phyloP scores from a whole-genome alignment of 495 filamentous ascomycete genomes.

The Tirmania nivea region DNA sequence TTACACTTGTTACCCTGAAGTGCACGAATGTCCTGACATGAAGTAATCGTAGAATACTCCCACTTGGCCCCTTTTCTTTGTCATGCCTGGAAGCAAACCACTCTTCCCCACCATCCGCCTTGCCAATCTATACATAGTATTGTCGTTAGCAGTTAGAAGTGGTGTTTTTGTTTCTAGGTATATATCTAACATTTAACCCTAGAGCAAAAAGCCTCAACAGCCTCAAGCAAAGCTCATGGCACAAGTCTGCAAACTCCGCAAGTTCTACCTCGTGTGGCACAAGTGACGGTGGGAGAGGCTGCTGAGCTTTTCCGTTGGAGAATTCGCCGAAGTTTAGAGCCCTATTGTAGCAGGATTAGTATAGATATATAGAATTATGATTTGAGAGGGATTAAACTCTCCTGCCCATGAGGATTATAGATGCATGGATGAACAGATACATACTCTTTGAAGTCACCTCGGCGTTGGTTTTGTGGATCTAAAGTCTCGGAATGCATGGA shows the following conservation, averaged over 20 bases:
- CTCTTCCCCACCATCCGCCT: slow-evolving; percentile 25
- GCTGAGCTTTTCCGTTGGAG: slow-evolving; percentile 45
- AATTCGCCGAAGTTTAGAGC: slow-evolving; percentile 86
- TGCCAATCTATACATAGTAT: slow-evolving; percentile 9
- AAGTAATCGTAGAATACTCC: slow-evolving; percentile 61
- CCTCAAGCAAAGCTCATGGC: slow-evolving; percentile 49
- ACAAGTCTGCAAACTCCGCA: slow-evolving; percentile 39
- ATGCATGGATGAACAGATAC: slow-evolving; percentile 3
- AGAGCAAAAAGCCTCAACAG: slow-evolving; percentile 55
- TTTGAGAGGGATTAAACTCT: too few relatives aligned
- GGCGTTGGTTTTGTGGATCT: slow-evolving; percentile 64
- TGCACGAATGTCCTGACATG: background rate
- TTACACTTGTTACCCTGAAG: too few relatives aligned
- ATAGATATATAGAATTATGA: too few relatives aligned
- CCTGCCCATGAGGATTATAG: background rate
- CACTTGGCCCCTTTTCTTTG: slow-evolving; percentile 33
- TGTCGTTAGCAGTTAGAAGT: too few relatives aligned
- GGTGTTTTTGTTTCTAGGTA: background rate
- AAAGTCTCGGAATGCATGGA: slow-evolving; percentile 73
- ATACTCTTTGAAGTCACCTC: slow-evolving; percentile 91
- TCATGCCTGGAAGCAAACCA: slow-evolving; percentile 65
- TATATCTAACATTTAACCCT: slow-evolving; percentile 36
- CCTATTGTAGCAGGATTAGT: slow-evolving; percentile 24
- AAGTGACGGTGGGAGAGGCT: slow-evolving; percentile 54
- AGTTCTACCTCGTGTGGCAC: slow-evolving; percentile 36